phyloP scores from a whole-genome alignment of 129 eudicot genomes.

The Artemisia tridentata region DNA sequence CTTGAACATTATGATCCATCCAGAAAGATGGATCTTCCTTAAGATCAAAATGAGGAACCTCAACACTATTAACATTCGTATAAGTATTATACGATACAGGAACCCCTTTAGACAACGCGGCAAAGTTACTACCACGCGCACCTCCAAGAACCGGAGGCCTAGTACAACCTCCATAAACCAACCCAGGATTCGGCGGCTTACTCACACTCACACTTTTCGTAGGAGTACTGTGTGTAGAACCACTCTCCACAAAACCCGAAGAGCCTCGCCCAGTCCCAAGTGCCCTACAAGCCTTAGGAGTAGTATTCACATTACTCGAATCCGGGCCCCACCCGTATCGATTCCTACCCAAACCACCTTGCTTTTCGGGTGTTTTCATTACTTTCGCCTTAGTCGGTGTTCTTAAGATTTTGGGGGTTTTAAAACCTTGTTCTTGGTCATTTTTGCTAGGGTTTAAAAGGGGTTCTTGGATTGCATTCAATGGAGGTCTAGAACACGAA shows the following conservation, averaged over 20 bases:
- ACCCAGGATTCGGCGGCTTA: conserved; percentile 60
- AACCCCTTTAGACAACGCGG: conserved; percentile 65
- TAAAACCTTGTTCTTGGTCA: conserved; percentile 49
- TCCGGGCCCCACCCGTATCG: conserved; percentile 63
- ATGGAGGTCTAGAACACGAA: conserved; percentile 49
- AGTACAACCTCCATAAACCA: conserved; percentile 47
- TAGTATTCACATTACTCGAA: conserved; percentile 35
- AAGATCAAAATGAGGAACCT: conserved; percentile 83
- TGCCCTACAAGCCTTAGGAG: conserved; percentile 53
- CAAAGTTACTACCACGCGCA: conserved; percentile 41
- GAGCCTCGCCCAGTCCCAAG: conserved; percentile 40
- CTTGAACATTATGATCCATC: conserved; percentile 96
- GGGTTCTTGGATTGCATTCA: conserved; percentile 53
- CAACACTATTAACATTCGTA: conserved; percentile 57
- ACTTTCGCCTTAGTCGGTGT: conserved; percentile 62
- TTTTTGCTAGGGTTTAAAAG: conserved; percentile 26
- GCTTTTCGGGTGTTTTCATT: conserved; percentile 71
- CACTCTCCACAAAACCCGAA: conserved; percentile 39
- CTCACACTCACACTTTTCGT: conserved; percentile 58
- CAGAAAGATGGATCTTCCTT: conserved; percentile 90
- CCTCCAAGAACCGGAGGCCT: conserved; percentile 48
- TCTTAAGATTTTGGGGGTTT: conserved; percentile 38
- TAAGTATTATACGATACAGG: conserved; percentile 41
- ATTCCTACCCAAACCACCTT: conserved; percentile 38
- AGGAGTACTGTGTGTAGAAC: conserved; percentile 63